Percentiles rank a stretch among this genome's conserved stretches.
Conservation (phyloP, 1,284 basidiomycete species). For the Ceratobasidium sp. region DNA sequence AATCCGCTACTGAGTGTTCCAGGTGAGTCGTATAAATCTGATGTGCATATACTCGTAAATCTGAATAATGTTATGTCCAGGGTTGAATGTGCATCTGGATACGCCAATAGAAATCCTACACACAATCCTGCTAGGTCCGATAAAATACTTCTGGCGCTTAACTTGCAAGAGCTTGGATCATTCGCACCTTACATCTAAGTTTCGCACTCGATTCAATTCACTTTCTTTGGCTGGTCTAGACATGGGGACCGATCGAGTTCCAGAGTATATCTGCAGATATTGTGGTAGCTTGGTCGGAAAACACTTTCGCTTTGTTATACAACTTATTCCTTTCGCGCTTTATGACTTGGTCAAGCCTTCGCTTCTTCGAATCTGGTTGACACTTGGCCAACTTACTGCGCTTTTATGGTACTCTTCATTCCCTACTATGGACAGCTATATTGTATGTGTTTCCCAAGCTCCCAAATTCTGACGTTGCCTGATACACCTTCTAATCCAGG, state of each 20-base stretch:
- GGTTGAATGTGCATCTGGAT: slow-evolving; percentile 47
- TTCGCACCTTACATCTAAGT: slow-evolving; percentile 42
- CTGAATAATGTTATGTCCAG: slow-evolving; percentile 8
- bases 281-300: slow-evolving; percentile 51
- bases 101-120: slow-evolving; percentile 54
- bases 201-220: slow-evolving; percentile 48
- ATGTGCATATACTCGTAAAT: background rate
- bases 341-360: slow-evolving; percentile 48
- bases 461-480: background rate
- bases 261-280: slow-evolving; percentile 51
- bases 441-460: slow-evolving; percentile 43
- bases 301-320: slow-evolving; percentile 53
- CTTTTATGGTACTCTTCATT: slow-evolving; percentile 52
- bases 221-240: slow-evolving; percentile 30
- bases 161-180: slow-evolving; percentile 49
- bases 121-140: slow-evolving; percentile 52
- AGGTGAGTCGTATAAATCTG: slow-evolving; percentile 11
- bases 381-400: slow-evolving; percentile 50
- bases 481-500: background rate
- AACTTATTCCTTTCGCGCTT: slow-evolving; percentile 51
- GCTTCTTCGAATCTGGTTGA: slow-evolving; percentile 49
- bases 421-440: slow-evolving; percentile 47
- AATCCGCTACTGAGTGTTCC: background rate
- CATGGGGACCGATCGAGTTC: slow-evolving; percentile 14
- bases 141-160: slow-evolving; percentile 56